Percentiles rank a stretch among this genome's conserved stretches.
Evolutionary conservation across 1,139 yeast species (phyloP).

Genomic region (Lodderomyces pseudojiufengensis): DNA sequence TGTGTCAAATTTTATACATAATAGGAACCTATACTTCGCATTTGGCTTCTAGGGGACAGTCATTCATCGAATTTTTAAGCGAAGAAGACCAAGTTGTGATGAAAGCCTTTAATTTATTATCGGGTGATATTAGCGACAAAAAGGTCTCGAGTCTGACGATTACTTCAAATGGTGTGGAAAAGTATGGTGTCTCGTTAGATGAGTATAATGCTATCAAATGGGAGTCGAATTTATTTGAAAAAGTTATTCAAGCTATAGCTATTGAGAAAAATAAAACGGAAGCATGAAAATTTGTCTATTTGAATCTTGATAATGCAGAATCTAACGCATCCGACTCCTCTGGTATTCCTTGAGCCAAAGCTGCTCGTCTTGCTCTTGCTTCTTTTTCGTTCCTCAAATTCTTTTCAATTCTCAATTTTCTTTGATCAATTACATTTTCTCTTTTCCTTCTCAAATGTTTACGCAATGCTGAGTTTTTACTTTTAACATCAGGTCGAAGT

Average conservation of each 20-base stretch:
- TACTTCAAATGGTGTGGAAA: too few species aligned
- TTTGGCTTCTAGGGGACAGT: constrained; percentile 19
- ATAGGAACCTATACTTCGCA: constrained; percentile 22
- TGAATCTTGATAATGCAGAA: constrained; percentile 58
- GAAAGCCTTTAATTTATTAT: neutral
- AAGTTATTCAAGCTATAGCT: constrained; percentile 11
- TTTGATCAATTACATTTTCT: constrained; percentile 82
- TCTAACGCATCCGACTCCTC: constrained; percentile 52
- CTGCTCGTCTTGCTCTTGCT: constrained; percentile 54
- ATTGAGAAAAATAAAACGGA: neutral
- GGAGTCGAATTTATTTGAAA: constrained; percentile 22
- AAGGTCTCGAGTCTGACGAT: too few species aligned
- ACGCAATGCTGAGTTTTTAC: constrained; percentile 82
- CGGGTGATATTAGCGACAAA: too few species aligned
- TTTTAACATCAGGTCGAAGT: constrained; percentile 62
- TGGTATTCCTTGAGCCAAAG: constrained; percentile 42
- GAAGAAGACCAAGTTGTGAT: constrained; percentile 15
- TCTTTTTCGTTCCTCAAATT: constrained; percentile 73
- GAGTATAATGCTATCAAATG: constrained; percentile 19
- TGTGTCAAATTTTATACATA: constrained; percentile 18
- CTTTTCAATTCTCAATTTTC: constrained; percentile 77
- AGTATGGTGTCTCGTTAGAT: too few species aligned
- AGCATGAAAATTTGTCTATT: constrained; percentile 15
- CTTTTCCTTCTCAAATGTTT: constrained; percentile 79
- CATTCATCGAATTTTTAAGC: constrained; percentile 17